Evolutionary conservation across 495 filamentous ascomycete genomes (phyloP), one percentile per base, ranked within the genome.

Genomic region (Elaphomyces granulatus): DNA sequence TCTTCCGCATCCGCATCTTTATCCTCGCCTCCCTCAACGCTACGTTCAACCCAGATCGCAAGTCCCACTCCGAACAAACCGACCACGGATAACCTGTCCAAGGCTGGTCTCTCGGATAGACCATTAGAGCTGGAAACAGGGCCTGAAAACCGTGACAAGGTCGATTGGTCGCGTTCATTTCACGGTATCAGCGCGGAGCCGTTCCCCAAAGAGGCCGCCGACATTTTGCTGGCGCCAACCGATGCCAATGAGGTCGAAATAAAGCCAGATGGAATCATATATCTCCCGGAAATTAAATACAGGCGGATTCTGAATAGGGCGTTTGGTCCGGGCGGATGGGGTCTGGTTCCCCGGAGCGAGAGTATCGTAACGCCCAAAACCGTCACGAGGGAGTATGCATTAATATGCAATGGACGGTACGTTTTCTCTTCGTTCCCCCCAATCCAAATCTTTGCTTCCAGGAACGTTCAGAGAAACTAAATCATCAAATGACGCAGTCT

Each of bases 221-320:
- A 79, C 20, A 63, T 87, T 3, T 61, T 98, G 36, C 70, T 85
- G 41, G 70, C 73, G 20, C 74, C 74, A 16, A 63, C 87, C 8
- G 60, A 74, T 26, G 60, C 70, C 4, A 71, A 81, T 14, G 88
- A 96, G 58, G 75, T 98, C 34, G 90, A 98, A 68, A 77, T 96
- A 51, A 98, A 98, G 66, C 81, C 83, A 18, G 90, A 98, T 61
- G 90, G 90, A 20, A 92, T 98, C 49, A 66, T 95, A 35, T 98
- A 95, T 55, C 70, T 98, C 40, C 90, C 90, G 10, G 90, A 98
- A 72, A 98, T 98, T 66, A 98, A 98, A 60, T 98, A 98, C 60
- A 69, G 90, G 16, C 69, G 90, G 30, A 94, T 95, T 42, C 61
- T 98, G 47, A 95, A 95, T 53, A 54, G 63, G 30, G 87, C 90